Evolutionary conservation across 2,329 filamentous ascomycete species (phyloP), one percentile per base, ranked within the genome.

Genomic region (Ophiostoma australiae): DNA sequence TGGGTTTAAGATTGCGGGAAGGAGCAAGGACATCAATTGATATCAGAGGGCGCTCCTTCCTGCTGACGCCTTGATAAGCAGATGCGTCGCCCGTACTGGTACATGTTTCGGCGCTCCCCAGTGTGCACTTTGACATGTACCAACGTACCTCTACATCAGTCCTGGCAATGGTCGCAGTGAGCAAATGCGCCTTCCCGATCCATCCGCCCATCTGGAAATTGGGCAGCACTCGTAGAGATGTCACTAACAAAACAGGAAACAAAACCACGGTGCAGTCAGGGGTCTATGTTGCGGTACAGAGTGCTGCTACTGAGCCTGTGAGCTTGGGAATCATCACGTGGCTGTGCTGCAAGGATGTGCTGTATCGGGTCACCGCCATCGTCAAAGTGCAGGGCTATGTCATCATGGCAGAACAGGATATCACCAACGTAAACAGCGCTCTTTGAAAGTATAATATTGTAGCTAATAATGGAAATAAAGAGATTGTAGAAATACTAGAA

Each of bases 131-230:
- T 65, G 7, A n/a, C 20, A 37, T 11, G 31, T n/a, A 37, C 4
- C 10, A 23, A 65, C 31, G 61, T 65, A 65, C 33, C 33, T 11
- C 15, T 65, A 65, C 61, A 65, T 67, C 39, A n/a, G 39, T 58
- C 31, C 58, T 17, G 35, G 13, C 27, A 4, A 61, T 11, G 31
- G 63, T 65, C 61, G 61, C 61, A 70, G 65, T 41, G 39, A n/a
- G 52, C 58, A 44, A 39, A 39, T 39, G 27, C 68, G 68, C 72
- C 58, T 69, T 72, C 68, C 72, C 72, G 70, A 72, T 70, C 68
- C 72, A 71, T 71, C 72, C 70, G 68, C 41, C 48, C 20, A 27
- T 13, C 52, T 13, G 15, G 8, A 55, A 63, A 65, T 37, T 37
- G 61, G 61, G 20, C 44, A 48, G 44, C 20, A 35, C 33, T 35